Evolutionary conservation across 2,329 filamentous ascomycete genomes (phyloP), one percentile per base, ranked within the genome.

Genomic region (Epichloe festucae): DNA sequence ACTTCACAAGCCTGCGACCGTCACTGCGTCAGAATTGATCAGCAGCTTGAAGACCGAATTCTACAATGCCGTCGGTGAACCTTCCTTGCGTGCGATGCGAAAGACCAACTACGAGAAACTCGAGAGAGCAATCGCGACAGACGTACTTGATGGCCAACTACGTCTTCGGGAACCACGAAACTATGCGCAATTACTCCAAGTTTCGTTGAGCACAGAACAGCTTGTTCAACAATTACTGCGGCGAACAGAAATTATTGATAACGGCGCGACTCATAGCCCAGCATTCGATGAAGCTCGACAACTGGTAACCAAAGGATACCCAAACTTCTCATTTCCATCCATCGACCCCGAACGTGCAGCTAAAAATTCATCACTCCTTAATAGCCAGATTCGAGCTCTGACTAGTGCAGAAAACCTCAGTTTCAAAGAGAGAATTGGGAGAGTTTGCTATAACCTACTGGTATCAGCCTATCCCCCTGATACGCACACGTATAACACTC

Each of bases 401-500:
- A 52, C 67, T 17, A 52, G 57, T 14, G 54, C 61, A 3, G 36
- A 56, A 1, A 43, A 57, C 3, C 55, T 67, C 5, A 51, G 49
- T 31, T 52, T 65, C 5, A 65, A 63, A 49, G 66, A 70, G 49
- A 65, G 58, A 51, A 60, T 70, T 31, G 67, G 65, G 41, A 62
- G 63, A 40, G 70, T 81, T 49, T 80, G 77, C 64, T 82, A 83
- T 65, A 88, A 87, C 60, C 68, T 93, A 3, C 72, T 88, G 15
- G 69, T 79, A 3, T 81, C 79, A 2, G 64, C 74, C 2, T 70
- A 78, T 17, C 77, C 81, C 0, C 84, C 86, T 0, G 79, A 79
- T 55, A 75, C 86, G 38, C 73, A 81, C 56, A 88, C 82, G 3
- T 88, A 82, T 68, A 89, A 89, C 60, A 74, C 76, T 12, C 72